phyloP scores from a whole-genome alignment of 2,329 filamentous ascomycete species.

The Trichoderma endophyticum region DNA sequence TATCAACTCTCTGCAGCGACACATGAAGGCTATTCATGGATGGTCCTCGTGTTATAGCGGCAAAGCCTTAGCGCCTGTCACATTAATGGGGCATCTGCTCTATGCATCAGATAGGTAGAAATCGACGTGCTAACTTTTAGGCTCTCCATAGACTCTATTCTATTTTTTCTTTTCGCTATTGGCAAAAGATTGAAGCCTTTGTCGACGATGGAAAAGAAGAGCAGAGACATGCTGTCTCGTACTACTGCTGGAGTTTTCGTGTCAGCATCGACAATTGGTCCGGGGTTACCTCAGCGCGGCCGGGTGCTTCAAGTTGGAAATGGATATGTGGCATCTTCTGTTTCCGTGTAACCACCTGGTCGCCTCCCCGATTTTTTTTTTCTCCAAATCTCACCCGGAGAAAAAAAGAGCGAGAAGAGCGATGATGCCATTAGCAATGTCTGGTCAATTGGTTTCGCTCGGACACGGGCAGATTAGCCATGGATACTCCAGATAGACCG shows the following conservation, averaged over 20 bases:
- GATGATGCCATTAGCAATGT: not conserved
- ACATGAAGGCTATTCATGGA: not conserved
- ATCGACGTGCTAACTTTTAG: constrained; percentile 3
- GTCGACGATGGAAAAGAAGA: not conserved
- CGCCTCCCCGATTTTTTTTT: not conserved
- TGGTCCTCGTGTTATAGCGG: not conserved
- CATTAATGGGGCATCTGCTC: constrained; percentile 2
- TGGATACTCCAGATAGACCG: not conserved
- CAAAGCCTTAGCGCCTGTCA: not conserved
- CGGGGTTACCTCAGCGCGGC: not conserved
- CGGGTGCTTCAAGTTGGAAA: not conserved
- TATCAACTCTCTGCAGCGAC: not conserved
- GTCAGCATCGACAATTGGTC: not conserved
- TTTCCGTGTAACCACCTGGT: not conserved
- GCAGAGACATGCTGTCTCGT: not conserved
- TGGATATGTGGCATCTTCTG: constrained; percentile 16
- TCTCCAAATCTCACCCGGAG: not conserved
- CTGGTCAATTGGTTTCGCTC: not conserved
- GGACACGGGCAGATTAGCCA: not conserved
- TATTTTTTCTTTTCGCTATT: too few relatives aligned
- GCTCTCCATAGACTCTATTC: not conserved
- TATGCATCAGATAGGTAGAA: not conserved
- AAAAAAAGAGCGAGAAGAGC: not conserved
- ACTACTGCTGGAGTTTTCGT: not conserved
- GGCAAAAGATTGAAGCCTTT: not conserved